Conservation (phyloP, 2,329 filamentous ascomycete genomes). For the Ceratocystis colombiana region DNA sequence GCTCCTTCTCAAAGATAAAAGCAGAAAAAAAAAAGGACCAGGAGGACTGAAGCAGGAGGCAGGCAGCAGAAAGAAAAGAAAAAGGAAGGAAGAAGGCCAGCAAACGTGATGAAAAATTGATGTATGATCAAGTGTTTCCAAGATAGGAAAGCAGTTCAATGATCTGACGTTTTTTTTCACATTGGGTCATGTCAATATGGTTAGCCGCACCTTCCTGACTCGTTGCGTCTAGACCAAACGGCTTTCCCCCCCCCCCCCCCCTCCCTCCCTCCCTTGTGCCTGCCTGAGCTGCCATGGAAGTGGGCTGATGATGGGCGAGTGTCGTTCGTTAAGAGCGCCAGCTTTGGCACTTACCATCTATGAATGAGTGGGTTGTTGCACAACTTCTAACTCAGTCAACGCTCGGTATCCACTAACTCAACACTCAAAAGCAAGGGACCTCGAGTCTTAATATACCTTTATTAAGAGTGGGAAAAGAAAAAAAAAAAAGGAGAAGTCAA, state of each 20-base stretch:
- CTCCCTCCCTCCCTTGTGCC: not conserved
- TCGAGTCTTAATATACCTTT: too few relatives aligned
- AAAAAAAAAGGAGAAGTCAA: not conserved
- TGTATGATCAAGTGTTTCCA: not conserved
- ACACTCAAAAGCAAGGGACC: not conserved
- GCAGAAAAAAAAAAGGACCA: conserved; percentile 10
- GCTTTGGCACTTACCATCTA: conserved; percentile 14
- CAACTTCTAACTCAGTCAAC: not conserved
- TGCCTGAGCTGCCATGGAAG: conserved; percentile 20
- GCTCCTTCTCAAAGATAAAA: conserved; percentile 12
- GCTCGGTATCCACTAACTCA: not conserved
- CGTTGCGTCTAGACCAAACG: conserved; percentile 11
- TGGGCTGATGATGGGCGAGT: conserved; percentile 25
- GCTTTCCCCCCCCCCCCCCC: not conserved
- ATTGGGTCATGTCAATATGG: conserved; percentile 2
- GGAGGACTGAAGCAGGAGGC: conserved; percentile 12
- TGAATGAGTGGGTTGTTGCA: conserved; percentile 11
- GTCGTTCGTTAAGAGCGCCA: conserved; percentile 23
- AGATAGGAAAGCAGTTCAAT: conserved; percentile 15
- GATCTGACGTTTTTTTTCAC: conserved; percentile 9
- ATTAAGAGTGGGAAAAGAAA: not conserved
- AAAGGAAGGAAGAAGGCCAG: not conserved
- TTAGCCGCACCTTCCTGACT: conserved; percentile 12
- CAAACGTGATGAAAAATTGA: not conserved
- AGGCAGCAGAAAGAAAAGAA: not conserved